Evolutionary conservation across 176 grass and related monocot species (phyloP), one percentile per base, ranked within the genome.

Genomic region (Puya raimondii): DNA sequence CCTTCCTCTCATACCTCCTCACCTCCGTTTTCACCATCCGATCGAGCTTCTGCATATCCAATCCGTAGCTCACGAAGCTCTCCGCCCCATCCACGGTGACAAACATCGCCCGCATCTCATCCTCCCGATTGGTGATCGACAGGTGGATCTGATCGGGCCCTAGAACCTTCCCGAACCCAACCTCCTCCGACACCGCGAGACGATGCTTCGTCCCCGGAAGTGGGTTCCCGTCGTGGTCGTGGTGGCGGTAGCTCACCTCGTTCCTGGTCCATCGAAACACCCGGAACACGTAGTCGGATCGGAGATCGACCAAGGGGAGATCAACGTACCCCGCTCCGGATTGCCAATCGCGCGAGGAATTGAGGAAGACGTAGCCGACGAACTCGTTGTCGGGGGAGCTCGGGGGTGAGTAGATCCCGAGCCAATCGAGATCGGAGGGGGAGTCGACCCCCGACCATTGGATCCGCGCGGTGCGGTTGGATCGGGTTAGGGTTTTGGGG

Each of bases 61-160:
- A 12, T 17, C 89, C 87, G 7, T 90, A 99, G 76, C 89, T 90
- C 53, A 93, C 86, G 29, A 81, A 53, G 61, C 90, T 90, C 64
- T 76, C 74, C 27, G 70, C 76, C 8, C 65, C 72, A 76, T 93
- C 89, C 14, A 74, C 74, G 49, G 86, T 88, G 29, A 93, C 73
- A 67, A 99, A 99, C 89, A 99, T 26, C 72, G 88, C 87, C 74
- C 82, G 80, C 94, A 90, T 99, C 89, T 99, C 89, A 71, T 99
- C 84, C 65, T 70, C 78, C 4, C 42, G 21, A 52, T 90, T 84
- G 22, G 89, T 86, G 79, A 93, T 93, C 26, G 94, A 66, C 74
- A 99, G 89, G 79, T 99, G 94, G 65, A 99, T 70, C 84, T 93
- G 89, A 47, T 78, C 70, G 13, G 89, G 89, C 6, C 53, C 54